Evolutionary conservation across 2,329 filamentous ascomycete genomes (phyloP).

Genomic region (Aspergillus awamori): DNA sequence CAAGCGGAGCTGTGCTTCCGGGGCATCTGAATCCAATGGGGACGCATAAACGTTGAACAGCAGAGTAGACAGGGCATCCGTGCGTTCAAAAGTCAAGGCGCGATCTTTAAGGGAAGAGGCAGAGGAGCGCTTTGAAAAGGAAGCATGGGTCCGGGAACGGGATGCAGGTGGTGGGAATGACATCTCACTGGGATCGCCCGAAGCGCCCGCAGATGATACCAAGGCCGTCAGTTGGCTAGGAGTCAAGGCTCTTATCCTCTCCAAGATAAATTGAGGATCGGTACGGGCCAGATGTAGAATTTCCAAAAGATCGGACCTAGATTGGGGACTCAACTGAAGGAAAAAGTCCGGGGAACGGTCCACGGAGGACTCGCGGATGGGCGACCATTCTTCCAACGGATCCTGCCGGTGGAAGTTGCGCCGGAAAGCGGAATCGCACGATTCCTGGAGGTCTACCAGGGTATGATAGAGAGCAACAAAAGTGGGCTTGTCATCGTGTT

Average conservation of each 20-base stretch:
- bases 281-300: conserved; percentile 82
- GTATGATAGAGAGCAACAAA: conserved; percentile 50
- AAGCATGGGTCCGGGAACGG: conserved; percentile 52
- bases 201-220: conserved; percentile 75
- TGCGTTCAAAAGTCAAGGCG: conserved; percentile 83
- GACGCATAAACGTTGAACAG: conserved; percentile 89
- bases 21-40: conserved; percentile 77
- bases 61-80: conserved; percentile 81
- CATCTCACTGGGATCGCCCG: conserved; percentile 81
- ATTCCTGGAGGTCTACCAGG: conserved; percentile 48
- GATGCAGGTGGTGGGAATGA: conserved; percentile 73
- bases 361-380: conserved; percentile 42
- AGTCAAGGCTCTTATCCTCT: conserved; percentile 74
- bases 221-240: conserved; percentile 76
- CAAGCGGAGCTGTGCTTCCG: conserved; percentile 76
- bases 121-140: conserved; percentile 52
- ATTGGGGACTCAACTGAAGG: conserved; percentile 72
- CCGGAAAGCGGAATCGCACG: conserved; percentile 40
- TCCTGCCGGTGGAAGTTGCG: conserved; percentile 40
- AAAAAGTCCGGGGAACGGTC: conserved; percentile 43
- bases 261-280: conserved; percentile 84
- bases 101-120: conserved; percentile 68
- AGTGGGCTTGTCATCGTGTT: conserved; percentile 48
- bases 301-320: conserved; percentile 73
- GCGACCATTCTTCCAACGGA: conserved; percentile 34